Base-by-base conservation (phyloP, 2,329 filamentous ascomycete species). In the Dothidotthia symphoricarpi region DNA sequence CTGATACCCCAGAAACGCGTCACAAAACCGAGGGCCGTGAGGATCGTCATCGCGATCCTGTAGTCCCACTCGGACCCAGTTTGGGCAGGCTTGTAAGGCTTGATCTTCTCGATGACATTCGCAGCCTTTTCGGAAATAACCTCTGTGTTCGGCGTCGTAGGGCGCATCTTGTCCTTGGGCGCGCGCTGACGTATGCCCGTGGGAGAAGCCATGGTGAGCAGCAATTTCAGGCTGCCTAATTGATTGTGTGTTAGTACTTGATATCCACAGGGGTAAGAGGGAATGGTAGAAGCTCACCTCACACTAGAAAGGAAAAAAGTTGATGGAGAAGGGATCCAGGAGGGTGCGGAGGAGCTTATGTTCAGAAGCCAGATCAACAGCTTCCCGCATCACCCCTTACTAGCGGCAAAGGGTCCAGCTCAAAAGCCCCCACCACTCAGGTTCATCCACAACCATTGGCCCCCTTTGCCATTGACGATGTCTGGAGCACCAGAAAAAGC, bases 1-100 rank as follows among this genome's bases (percentile, higher is more conserved):
- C 79, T 88, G 66, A 98, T 96, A 47, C 89, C 90, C 81, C 86
- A 97, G 75, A 98, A 98, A 47, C 93, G 80, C 31, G 93, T 97
- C 47, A 89, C 62, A 62, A 98, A 97, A 33, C 88, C 91, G 51
- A 96, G 72, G 17, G 81, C 59, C 2, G 91, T 97, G 62, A 95
- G 83, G 53, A 95, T 64, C 22, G 70, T 69, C 43, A 96, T 78
- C 45, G 82, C 86, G 50, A 93, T 68, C 75, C 85, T 83, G 75
- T 96, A 94, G 59, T 94, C 87, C 76, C 81, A 83, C 69, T 95
- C 86, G n/a, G 77, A 76, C 40, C 70, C 69, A 24, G 69, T 58
- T 24, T 64, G 54, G 13, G 35, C 42, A 4, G 59, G 42, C 40
- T 55, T 55, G 45, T 64, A 61, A n/a, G 55, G 53, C 51, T 66